Percentiles rank a stretch among this genome's conserved stretches.
Evolutionary conservation across 805 yeast species (phyloP).

Genomic region (Saccharomyces paradoxus): DNA sequence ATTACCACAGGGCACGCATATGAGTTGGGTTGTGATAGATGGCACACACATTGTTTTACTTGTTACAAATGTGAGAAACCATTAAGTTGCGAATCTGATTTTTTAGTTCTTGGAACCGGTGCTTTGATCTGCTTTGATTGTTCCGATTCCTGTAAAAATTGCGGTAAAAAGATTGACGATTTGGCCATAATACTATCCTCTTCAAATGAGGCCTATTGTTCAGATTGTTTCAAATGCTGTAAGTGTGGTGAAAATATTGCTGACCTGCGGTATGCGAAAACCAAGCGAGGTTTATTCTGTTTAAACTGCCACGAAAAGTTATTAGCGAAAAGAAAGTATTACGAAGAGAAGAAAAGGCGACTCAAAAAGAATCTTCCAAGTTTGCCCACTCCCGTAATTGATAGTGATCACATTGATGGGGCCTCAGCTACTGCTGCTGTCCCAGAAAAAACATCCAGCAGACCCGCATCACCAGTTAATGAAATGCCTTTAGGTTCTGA

Average conservation of each 20-base stretch:
- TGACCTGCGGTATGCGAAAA: constrained; percentile 84
- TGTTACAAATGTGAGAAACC: constrained; percentile 77
- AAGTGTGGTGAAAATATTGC: constrained; percentile 80
- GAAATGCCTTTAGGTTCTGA: not conserved
- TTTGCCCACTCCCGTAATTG: constrained; percentile 6
- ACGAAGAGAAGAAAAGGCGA: constrained; percentile 27
- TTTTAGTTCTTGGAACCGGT: constrained; percentile 88
- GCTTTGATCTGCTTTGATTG: constrained; percentile 84
- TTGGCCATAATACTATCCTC: constrained; percentile 79
- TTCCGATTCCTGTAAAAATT: constrained; percentile 82
- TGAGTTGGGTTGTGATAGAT: constrained; percentile 86
- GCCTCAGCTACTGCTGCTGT: constrained; percentile 1
- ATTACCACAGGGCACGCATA: constrained; percentile 90
- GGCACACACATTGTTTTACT: constrained; percentile 91
- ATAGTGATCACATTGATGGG: constrained; percentile 3
- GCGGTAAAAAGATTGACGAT: constrained; percentile 85
- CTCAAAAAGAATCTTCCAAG: constrained; percentile 20
- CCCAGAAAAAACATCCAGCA: constrained; percentile 17
- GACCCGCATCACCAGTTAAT: constrained; percentile 16
- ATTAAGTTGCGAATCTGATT: constrained; percentile 80
- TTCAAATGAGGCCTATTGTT: constrained; percentile 91
- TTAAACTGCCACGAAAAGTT: constrained; percentile 84
- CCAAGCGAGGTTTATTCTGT: constrained; percentile 87
- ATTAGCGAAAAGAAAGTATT: constrained; percentile 59
- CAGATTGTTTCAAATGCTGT: constrained; percentile 81